Conservation (phyloP, 179 eudicot species). For the Spinacia oleracea region DNA sequence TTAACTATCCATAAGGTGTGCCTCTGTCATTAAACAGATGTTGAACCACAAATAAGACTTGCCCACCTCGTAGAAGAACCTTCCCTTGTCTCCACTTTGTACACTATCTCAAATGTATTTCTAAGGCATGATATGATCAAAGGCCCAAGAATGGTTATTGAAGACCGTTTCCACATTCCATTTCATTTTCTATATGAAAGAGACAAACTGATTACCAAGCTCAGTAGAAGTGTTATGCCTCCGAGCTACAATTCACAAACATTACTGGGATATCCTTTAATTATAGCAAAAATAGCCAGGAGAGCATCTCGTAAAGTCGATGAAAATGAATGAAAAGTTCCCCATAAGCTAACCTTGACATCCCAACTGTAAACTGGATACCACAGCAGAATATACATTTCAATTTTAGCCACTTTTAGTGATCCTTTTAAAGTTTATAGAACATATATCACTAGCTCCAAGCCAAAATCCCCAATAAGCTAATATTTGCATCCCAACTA, state of each 20-base stretch:
- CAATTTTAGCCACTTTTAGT: background rate
- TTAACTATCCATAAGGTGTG: background rate
- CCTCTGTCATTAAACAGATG: background rate
- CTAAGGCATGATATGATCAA: background rate
- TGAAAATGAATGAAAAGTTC: background rate
- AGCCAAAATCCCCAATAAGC: no score
- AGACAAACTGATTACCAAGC: background rate
- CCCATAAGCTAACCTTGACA: background rate
- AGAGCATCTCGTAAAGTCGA: background rate
- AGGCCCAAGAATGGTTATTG: background rate
- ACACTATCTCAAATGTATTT: background rate
- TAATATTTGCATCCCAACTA: no score
- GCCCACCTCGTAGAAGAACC: background rate
- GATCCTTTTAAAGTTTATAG: background rate
- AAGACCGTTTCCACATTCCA: background rate
- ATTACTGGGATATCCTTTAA: no score
- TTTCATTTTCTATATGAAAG: no score
- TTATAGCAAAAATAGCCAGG: background rate
- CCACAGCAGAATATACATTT: background rate
- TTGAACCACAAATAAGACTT: background rate
- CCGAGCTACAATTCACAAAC: background rate
- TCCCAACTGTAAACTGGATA: background rate
- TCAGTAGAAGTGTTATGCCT: background rate
- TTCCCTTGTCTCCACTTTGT: background rate
- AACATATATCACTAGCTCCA: no score